Evolutionary conservation across 129 eudicot genomes (phyloP).

Genomic region (Glebionis coronaria): DNA sequence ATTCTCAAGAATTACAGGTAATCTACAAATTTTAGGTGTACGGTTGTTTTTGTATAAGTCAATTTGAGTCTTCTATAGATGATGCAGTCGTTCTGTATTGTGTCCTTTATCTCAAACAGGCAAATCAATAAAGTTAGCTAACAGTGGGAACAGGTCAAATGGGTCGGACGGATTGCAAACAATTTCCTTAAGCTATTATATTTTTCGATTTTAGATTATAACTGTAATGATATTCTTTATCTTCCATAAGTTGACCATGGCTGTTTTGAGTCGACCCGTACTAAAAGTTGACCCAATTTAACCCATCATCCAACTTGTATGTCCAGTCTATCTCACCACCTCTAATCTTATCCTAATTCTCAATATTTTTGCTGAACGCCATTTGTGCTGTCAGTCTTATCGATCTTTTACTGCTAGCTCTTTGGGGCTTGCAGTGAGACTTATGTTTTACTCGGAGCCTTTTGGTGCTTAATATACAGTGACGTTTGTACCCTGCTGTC

Average conservation of each 20-base stretch:
- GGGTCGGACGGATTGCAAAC: constrained; percentile 13
- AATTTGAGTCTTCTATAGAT: constrained; percentile 8
- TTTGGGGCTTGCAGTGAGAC: background rate
- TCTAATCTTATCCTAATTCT: background rate
- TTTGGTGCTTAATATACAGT: background rate
- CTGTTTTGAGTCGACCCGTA: constrained; percentile 8
- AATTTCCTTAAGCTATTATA: background rate
- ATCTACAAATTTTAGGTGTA: constrained; percentile 2
- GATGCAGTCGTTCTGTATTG: background rate
- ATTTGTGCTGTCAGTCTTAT: background rate
- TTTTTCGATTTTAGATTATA: background rate
- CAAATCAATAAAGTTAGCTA: background rate
- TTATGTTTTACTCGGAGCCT: background rate
- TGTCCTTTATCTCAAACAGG: background rate
- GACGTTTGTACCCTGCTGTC: background rate
- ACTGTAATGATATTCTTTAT: background rate
- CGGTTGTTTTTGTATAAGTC: constrained; percentile 3
- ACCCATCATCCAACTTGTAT: background rate
- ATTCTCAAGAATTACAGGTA: constrained; percentile 40
- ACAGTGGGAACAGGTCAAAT: background rate
- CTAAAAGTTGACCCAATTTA: background rate
- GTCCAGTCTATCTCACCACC: background rate
- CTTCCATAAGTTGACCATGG: background rate
- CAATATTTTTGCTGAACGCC: background rate
- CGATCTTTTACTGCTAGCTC: background rate